Conservation (phyloP, 78 protist species). For the Dictyostelium capitatum region DNA sequence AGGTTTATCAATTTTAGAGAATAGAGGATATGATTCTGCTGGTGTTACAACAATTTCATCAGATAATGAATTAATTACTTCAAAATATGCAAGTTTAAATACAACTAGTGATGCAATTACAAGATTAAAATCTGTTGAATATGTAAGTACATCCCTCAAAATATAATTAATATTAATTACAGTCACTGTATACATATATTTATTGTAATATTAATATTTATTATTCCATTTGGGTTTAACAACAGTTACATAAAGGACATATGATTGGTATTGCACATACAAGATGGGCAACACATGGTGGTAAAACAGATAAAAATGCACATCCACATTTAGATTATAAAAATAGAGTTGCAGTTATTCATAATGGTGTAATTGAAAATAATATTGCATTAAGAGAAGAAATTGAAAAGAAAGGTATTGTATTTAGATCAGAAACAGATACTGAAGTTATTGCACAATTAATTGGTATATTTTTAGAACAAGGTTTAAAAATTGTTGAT, state of each 20-base stretch:
- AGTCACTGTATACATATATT: no score
- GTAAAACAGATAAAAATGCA: conserved; percentile 79
- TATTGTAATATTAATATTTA: no score
- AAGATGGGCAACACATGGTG: conserved; percentile 91
- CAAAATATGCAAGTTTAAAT: conserved; percentile 81
- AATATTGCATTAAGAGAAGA: conserved; percentile 46
- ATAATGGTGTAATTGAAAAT: conserved; percentile 87
- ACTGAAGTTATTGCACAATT: conserved; percentile 97
- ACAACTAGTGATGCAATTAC: conserved; percentile 82
- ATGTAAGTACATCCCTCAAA: conserved; percentile 66
- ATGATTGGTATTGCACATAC: conserved; percentile 84
- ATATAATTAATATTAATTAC: neutral
- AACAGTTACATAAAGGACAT: conserved; percentile 81
- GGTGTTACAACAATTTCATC: conserved; percentile 80
- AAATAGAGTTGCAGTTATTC: conserved; percentile 83
- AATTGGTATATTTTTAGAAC: conserved; percentile 81
- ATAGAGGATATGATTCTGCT: conserved; percentile 82
- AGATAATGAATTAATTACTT: conserved; percentile 55
- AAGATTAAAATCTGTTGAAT: conserved; percentile 57
- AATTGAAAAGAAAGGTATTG: conserved; percentile 75
- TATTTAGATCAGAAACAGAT: conserved; percentile 95
- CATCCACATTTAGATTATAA: conserved; percentile 85
- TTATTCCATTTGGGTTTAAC: no score
- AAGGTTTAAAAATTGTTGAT: conserved; percentile 72
- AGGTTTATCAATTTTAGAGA: conserved; percentile 78